A percentile compares a stretch with the other conserved stretches of the same genome.
Conservation (phyloP, 768 basidiomycete species). For the Pisolithus tinctorius region DNA sequence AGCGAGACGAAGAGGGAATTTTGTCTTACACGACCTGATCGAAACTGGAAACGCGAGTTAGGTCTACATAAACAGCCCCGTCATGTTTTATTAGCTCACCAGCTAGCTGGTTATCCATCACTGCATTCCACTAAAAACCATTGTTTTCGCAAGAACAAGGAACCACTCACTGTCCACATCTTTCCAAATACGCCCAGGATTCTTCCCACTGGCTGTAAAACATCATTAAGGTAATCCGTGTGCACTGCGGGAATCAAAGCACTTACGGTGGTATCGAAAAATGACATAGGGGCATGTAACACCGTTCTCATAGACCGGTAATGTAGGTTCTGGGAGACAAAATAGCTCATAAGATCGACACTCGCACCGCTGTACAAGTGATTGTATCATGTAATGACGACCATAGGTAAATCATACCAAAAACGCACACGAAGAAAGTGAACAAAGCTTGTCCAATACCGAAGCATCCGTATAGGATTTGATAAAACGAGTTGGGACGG, state of each 20-base stretch:
- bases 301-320: constrained; percentile 47
- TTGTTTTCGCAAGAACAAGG: neutral
- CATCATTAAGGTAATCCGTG: neutral
- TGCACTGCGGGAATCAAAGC: neutral
- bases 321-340: constrained; percentile 60
- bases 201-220: constrained; percentile 48
- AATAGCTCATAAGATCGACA: constrained; percentile 52
- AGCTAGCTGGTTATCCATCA: constrained; percentile 54
- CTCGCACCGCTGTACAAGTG: constrained; percentile 36
- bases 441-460: constrained; percentile 52
- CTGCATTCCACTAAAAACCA: neutral
- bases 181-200: constrained; percentile 57
- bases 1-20: neutral
- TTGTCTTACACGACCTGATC: constrained; percentile 41
- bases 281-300: constrained; percentile 68
- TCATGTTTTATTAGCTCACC: constrained; percentile 27
- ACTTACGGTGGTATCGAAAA: constrained; percentile 63
- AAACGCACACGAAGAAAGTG: constrained; percentile 49
- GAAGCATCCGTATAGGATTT: constrained; percentile 55
- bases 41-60: constrained; percentile 34
- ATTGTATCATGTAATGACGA: neutral
- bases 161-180: constrained; percentile 49
- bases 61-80: neutral
- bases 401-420: neutral
- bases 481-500: constrained; percentile 52